These are phyloP conservation scores for Kokia cookei DNA, from an alignment of 441 rosid species.

Conservation along the genomic window DNA sequence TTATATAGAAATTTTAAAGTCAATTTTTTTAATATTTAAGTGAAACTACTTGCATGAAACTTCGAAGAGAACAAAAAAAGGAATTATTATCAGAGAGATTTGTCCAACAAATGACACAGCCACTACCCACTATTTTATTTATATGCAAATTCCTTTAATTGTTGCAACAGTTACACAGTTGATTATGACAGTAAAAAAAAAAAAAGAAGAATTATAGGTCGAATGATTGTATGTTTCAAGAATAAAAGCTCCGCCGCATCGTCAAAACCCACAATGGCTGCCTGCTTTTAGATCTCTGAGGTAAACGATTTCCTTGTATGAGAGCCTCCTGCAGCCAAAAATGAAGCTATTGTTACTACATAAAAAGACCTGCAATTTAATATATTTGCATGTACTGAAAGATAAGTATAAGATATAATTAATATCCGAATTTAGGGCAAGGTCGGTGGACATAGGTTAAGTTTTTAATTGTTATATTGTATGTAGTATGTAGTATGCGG, in stretches of 20 bases:
- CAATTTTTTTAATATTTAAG: not conserved
- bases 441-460: not conserved
- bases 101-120: not conserved
- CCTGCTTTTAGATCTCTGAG: slow-evolving; percentile 19
- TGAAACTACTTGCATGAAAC: not conserved
- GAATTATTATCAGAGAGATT: not conserved
- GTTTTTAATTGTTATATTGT: not conserved
- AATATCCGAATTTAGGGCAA: not conserved
- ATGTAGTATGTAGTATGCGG: not conserved
- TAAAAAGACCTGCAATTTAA: too few species aligned
- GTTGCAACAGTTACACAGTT: not conserved
- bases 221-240: not conserved
- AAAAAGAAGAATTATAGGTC: too few species aligned
- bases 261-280: slow-evolving; percentile 13
- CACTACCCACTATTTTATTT: not conserved
- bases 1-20: not conserved
- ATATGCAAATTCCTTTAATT: not conserved
- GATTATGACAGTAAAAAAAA: not conserved
- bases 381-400: too few species aligned
- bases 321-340: not conserved
- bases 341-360: not conserved
- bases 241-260: not conserved
- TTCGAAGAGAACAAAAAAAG: not conserved
- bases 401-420: not conserved
- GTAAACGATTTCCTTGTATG: not conserved